These are phyloP conservation scores for Hypericum perforatum DNA, from an alignment of 345 rosid species.

Conservation along the genomic window DNA sequence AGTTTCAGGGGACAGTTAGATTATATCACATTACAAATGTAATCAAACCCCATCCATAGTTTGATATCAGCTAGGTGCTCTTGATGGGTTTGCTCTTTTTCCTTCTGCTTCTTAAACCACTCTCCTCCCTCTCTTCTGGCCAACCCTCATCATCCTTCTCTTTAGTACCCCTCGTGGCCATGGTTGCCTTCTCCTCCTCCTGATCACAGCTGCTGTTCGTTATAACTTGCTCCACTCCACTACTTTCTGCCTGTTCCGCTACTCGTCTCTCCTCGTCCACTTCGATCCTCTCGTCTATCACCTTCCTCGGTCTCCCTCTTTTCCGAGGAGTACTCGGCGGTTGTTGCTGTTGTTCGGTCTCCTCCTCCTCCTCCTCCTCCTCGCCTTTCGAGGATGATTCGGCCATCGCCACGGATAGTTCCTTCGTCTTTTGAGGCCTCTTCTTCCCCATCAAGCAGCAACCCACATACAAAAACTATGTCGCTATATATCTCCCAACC, in stretches of 20 bases:
- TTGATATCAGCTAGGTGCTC: too few species aligned
- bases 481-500: background rate
- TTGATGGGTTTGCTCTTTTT: slow-evolving; percentile 77
- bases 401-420: background rate
- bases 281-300: slow-evolving; percentile 4
- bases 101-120: slow-evolving; percentile 34
- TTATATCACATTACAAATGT: too few species aligned
- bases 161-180: too few species aligned
- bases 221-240: too few species aligned
- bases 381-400: slow-evolving; percentile 34
- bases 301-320: slow-evolving; percentile 2
- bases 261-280: slow-evolving; percentile 8
- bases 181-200: slow-evolving; percentile 6
- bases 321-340: background rate
- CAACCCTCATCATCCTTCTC: slow-evolving; percentile 7
- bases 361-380: slow-evolving; percentile 11
- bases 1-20: too few species aligned
- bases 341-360: background rate
- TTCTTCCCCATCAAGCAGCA: slow-evolving; percentile 2
- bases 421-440: slow-evolving; percentile 3
- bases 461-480: background rate
- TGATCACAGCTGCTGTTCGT: too few species aligned
- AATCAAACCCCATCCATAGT: too few species aligned
- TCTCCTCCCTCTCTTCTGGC: slow-evolving; percentile 4
- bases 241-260: too few species aligned